These are phyloP conservation scores for Stenogyne calaminthoides DNA, from an alignment of 305 asterid species.

Conservation along the genomic window DNA sequence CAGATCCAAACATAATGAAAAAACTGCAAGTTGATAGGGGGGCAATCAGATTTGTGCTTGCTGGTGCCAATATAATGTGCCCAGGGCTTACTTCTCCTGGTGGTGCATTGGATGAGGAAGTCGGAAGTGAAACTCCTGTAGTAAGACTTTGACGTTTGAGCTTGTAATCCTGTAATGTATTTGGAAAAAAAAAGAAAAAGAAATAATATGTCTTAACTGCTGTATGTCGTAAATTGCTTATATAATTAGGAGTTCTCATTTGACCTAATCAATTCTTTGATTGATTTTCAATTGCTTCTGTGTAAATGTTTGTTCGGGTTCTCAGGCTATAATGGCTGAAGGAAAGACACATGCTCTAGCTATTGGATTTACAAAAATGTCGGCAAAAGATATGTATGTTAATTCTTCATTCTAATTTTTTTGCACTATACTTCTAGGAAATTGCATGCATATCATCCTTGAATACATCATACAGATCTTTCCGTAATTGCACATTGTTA, in stretches of 20 bases:
- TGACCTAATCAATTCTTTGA: neutral
- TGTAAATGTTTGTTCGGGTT: conserved; percentile 24
- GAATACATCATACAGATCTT: neutral
- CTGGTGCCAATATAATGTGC: conserved; percentile 99
- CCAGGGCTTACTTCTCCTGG: conserved; percentile 99
- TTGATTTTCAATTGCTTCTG: conserved; percentile 4
- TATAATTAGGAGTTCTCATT: neutral
- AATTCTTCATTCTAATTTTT: conserved; percentile 1
- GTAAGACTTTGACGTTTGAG: conserved; percentile 43
- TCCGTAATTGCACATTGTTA: neutral
- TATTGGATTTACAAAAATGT: conserved; percentile 95
- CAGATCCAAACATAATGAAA: conserved; percentile 98
- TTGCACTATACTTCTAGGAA: neutral
- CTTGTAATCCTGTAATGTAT: conserved; percentile 21
- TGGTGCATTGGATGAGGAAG: conserved; percentile 92
- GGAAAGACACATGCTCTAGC: conserved; percentile 99
- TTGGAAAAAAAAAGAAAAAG: neutral
- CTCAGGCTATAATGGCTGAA: conserved; percentile 98
- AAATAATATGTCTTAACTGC: conserved; percentile 5
- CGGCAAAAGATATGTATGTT: conserved; percentile 93
- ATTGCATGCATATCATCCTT: conserved; percentile 1
- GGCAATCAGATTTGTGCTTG: conserved; percentile 86
- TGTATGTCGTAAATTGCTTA: conserved; percentile 14
- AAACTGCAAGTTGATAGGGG: conserved; percentile 97
- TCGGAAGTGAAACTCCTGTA: conserved; percentile 86